Conservation (phyloP, 306 rosid species). For the Sicyos edulis region DNA sequence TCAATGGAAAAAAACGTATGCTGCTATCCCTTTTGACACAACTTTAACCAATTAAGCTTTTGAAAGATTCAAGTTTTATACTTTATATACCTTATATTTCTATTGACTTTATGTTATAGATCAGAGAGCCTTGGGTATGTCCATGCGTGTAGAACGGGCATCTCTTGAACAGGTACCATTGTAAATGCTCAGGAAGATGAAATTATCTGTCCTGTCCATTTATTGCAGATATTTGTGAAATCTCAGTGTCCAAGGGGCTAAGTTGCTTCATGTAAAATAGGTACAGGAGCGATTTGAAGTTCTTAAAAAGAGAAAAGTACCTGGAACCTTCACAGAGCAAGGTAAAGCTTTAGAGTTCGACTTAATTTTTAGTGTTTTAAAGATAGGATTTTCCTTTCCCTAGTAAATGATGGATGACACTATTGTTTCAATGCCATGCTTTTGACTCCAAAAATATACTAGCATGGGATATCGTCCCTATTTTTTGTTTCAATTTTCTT, state of each 20-base stretch:
- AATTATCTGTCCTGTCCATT: not conserved
- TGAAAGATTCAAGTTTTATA: not conserved
- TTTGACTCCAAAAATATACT: not conserved
- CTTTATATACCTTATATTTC: constrained; percentile 20
- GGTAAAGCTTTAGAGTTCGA: constrained; percentile 38
- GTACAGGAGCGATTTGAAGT: constrained; percentile 84
- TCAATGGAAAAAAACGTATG: constrained; percentile 99
- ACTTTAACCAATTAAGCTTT: constrained; percentile 5
- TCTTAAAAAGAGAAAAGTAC: constrained; percentile 77
- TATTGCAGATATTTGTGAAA: not conserved
- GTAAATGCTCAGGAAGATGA: constrained; percentile 3
- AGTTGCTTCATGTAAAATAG: constrained; percentile 41
- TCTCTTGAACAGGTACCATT: constrained; percentile 70
- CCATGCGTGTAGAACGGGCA: constrained; percentile 95
- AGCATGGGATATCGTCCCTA: not conserved
- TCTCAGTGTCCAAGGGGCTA: not conserved
- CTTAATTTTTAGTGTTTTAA: constrained; percentile 11
- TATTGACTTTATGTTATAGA: constrained; percentile 32
- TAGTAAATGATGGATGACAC: not conserved
- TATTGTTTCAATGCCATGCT: not conserved
- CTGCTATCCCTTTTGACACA: constrained; percentile 23
- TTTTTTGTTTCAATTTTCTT: not conserved
- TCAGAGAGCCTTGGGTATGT: constrained; percentile 99
- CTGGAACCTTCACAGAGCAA: constrained; percentile 83
- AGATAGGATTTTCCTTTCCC: not conserved